These are phyloP conservation scores for Dillenia turbinata DNA, from an alignment of 164 flowering plant species.

Conservation along the genomic window DNA sequence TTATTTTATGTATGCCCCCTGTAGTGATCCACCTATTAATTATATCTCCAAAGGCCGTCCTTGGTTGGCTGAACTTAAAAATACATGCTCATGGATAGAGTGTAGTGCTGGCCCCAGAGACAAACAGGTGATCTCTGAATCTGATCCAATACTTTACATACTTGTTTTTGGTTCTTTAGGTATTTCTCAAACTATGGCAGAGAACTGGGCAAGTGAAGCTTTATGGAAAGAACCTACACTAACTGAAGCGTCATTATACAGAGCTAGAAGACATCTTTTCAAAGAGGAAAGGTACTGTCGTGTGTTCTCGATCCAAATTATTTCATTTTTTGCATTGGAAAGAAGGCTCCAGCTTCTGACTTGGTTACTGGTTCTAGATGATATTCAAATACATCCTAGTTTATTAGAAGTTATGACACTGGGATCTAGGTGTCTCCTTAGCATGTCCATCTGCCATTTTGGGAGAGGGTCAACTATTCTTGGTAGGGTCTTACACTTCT, in stretches of 20 bases:
- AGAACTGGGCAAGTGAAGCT: slow-evolving; percentile 87
- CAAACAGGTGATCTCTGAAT: not conserved
- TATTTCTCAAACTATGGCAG: slow-evolving; percentile 92
- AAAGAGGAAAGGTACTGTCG: slow-evolving; percentile 83
- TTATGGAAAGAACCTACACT: slow-evolving; percentile 86
- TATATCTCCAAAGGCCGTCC: too few species aligned
- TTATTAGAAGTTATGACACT: too few species aligned
- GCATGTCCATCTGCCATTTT: too few species aligned
- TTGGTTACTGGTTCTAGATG: too few species aligned
- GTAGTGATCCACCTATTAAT: too few species aligned
- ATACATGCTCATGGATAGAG: too few species aligned
- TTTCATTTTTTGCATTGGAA: not conserved
- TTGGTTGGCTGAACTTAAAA: too few species aligned
- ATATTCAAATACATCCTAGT: too few species aligned
- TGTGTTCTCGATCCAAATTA: not conserved
- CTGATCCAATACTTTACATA: not conserved
- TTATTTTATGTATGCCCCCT: too few species aligned
- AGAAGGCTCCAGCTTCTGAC: not conserved
- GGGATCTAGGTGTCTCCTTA: too few species aligned
- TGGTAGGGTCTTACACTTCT: too few species aligned
- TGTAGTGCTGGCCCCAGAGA: not conserved
- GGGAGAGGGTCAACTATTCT: too few species aligned
- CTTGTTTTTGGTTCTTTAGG: slow-evolving; percentile 34
- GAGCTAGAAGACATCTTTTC: slow-evolving; percentile 85
- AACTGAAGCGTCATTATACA: slow-evolving; percentile 74